Conservation (phyloP, 805 yeast genomes). For the Debaryomyces castellii region DNA sequence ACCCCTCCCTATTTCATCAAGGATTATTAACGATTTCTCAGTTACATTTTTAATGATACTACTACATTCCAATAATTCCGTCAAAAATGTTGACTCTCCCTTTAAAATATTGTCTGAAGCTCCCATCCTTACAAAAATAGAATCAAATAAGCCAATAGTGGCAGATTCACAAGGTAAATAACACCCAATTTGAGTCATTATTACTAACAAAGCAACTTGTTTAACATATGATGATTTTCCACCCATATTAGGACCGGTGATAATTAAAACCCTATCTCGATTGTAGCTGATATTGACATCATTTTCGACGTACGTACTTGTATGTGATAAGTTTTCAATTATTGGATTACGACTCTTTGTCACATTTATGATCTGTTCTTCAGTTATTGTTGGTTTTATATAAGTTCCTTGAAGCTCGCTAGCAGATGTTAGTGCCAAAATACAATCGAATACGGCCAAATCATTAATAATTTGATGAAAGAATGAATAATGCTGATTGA, state of each 20-base stretch:
- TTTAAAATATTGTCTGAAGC: conserved; percentile 74
- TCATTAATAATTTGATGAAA: conserved; percentile 42
- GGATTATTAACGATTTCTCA: conserved; percentile 54
- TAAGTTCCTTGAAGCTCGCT: conserved; percentile 47
- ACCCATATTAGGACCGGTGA: conserved; percentile 96
- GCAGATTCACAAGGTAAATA: conserved; percentile 69
- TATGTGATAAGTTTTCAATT: conserved; percentile 46
- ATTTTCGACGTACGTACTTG: conserved; percentile 60
- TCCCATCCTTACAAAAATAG: conserved; percentile 81
- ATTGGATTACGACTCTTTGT: conserved; percentile 66
- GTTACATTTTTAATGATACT: conserved; percentile 56
- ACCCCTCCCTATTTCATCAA: conserved; percentile 84
- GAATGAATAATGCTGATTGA: conserved; percentile 32
- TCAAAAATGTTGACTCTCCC: conserved; percentile 83
- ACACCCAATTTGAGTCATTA: conserved; percentile 78
- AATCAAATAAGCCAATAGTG: conserved; percentile 66
- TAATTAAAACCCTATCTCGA: conserved; percentile 54
- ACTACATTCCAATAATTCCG: conserved; percentile 68
- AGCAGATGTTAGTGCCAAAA: conserved; percentile 64
- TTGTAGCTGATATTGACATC: conserved; percentile 49
- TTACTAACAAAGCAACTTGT: conserved; percentile 66
- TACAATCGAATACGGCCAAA: conserved; percentile 62
- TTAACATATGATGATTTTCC: conserved; percentile 82
- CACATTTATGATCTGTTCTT: conserved; percentile 44
- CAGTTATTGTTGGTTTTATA: conserved; percentile 50